Percentiles rank a stretch among this genome's conserved stretches.
Evolutionary conservation across 495 filamentous ascomycete genomes (phyloP).

Genomic region (Xylaria bambusicola): DNA sequence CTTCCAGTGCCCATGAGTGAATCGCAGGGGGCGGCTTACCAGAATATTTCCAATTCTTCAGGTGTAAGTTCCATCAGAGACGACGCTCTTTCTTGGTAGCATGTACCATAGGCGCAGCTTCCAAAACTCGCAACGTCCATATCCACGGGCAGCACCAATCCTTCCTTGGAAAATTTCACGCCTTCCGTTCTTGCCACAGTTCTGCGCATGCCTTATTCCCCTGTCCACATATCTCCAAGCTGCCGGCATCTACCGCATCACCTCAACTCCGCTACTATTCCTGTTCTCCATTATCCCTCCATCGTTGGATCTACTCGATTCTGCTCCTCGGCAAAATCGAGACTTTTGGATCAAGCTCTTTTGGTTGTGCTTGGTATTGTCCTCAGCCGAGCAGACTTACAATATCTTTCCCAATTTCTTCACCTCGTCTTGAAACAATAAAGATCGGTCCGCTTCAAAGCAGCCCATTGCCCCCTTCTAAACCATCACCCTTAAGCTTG

Average conservation of each 20-base stretch:
- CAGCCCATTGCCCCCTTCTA: background rate
- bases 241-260: background rate
- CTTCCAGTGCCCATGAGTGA: background rate
- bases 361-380: constrained; percentile 20
- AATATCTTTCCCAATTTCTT: constrained; percentile 19
- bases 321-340: constrained; percentile 11
- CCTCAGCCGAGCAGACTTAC: constrained; percentile 21
- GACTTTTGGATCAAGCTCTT: constrained; percentile 22
- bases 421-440: background rate
- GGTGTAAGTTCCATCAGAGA: background rate
- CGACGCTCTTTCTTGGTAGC: background rate
- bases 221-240: background rate
- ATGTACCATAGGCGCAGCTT: background rate
- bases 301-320: constrained; percentile 21
- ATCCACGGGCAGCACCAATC: background rate
- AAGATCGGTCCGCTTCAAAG: background rate
- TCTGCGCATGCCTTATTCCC: constrained; percentile 4
- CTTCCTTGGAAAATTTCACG: background rate
- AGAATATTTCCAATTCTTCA: background rate
- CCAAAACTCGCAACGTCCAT: background rate
- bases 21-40: background rate
- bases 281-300: constrained; percentile 7
- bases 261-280: constrained; percentile 1
- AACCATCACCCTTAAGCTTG: background rate
- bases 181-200: background rate